Percentiles rank a stretch among this genome's conserved stretches.
Conservation (phyloP, 257 asterid genomes). For the Echium plantagineum region DNA sequence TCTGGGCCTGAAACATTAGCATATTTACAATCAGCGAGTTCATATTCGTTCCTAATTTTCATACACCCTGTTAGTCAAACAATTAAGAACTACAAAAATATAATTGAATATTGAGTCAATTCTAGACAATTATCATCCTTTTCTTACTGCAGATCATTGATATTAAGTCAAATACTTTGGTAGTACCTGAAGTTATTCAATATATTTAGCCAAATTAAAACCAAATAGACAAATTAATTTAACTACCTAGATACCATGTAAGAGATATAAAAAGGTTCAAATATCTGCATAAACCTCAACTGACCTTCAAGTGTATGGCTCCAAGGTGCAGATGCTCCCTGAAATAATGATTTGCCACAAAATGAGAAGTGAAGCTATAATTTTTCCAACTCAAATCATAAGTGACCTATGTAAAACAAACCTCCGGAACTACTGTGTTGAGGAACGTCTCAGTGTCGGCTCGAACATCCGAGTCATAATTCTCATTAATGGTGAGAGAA, state of each 20-base stretch:
- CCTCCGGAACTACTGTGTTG: constrained; percentile 86
- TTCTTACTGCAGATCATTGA: too few relatives aligned
- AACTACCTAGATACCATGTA: too few relatives aligned
- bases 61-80: not conserved
- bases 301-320: constrained; percentile 86
- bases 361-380: constrained; percentile 1
- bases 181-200: too few relatives aligned
- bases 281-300: not conserved
- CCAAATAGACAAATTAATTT: too few relatives aligned
- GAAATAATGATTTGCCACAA: constrained; percentile 21
- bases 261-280: too few relatives aligned
- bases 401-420: constrained; percentile 18
- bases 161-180: too few relatives aligned
- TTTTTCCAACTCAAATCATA: too few relatives aligned
- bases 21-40: constrained; percentile 5
- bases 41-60: not conserved
- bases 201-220: too few relatives aligned
- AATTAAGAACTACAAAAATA: not conserved
- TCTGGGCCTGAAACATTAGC: constrained; percentile 71
- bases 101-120: too few relatives aligned
- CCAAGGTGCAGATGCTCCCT: constrained; percentile 94
- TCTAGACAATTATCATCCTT: too few relatives aligned
- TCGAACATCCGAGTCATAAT: constrained; percentile 91
- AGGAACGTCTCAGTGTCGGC: constrained; percentile 85
- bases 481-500: constrained; percentile 90